phyloP scores from a whole-genome alignment of 2,329 filamentous ascomycete species.

The Blastomyces gilchristii region DNA sequence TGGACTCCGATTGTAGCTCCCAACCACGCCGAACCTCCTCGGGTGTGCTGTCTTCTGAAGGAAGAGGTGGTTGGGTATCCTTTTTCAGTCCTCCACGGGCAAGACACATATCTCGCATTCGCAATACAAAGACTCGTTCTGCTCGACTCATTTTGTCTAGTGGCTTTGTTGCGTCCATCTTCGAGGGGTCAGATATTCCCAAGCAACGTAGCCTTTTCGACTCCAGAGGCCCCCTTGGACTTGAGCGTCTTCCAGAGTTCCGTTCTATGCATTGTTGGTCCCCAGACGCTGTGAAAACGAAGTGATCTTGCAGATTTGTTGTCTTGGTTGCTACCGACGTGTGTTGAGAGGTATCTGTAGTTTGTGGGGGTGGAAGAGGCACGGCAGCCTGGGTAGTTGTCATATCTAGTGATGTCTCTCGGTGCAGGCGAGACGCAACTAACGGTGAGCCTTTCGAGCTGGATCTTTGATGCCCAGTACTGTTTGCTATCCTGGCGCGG shows the following conservation, averaged over 20 bases:
- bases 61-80: constrained; percentile 5
- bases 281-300: neutral
- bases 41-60: neutral
- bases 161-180: neutral
- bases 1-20: neutral
- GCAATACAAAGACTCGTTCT: constrained; percentile 21
- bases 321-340: neutral
- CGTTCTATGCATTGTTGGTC: neutral
- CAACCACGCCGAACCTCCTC: constrained; percentile 1
- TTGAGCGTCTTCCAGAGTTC: neutral
- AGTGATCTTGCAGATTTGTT: constrained; percentile 1
- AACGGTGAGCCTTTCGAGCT: neutral
- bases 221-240: neutral
- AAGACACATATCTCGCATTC: constrained; percentile 22
- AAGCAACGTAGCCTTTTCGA: constrained; percentile 1
- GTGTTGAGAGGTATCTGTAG: neutral
- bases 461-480: neutral
- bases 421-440: neutral
- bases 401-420: neutral
- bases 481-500: neutral
- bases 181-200: constrained; percentile 8
- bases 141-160: constrained; percentile 18
- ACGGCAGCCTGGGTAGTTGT: neutral
- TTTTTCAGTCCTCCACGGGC: constrained; percentile 18
- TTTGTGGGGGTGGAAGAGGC: neutral